A percentile compares a stretch with the other conserved stretches of the same genome.
Evolutionary conservation across 148 eudicot species (phyloP).

Genomic region (Nepenthes mirabilis): DNA sequence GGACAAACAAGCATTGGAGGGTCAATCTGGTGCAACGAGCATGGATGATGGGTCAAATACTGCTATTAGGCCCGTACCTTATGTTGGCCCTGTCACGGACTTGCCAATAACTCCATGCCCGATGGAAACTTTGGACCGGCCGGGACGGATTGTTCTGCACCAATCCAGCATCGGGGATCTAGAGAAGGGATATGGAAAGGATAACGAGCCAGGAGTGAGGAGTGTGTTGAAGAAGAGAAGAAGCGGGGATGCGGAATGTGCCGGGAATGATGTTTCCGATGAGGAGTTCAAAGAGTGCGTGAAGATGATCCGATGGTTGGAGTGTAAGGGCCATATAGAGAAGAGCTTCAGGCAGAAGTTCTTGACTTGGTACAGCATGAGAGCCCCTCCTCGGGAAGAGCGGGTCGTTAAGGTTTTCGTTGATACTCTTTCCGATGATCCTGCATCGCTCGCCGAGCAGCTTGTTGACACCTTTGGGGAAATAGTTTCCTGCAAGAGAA

Average conservation of each 20-base stretch:
- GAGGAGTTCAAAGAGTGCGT: conserved; percentile 48
- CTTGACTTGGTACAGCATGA: conserved; percentile 78
- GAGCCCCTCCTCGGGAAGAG: conserved; percentile 61
- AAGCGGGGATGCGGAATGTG: conserved; percentile 26
- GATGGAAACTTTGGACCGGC: conserved; percentile 32
- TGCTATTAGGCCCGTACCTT: conserved; percentile 10
- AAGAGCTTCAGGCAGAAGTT: conserved; percentile 60
- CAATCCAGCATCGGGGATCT: conserved; percentile 23
- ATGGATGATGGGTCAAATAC: conserved; percentile 9
- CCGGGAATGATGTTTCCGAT: conserved; percentile 14
- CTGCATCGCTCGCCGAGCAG: conserved; percentile 67
- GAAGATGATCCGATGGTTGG: conserved; percentile 60
- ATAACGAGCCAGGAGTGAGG: conserved; percentile 25
- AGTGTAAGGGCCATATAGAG: conserved; percentile 66
- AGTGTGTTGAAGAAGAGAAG: conserved; percentile 41
- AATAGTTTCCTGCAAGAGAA: conserved; percentile 40
- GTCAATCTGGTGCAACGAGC: conserved; percentile 15
- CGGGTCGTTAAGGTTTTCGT: conserved; percentile 69
- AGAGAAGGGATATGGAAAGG: conserved; percentile 19
- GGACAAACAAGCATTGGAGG: conserved; percentile 16
- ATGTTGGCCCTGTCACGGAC: conserved; percentile 24
- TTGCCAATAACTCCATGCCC: conserved; percentile 61
- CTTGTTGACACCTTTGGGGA: conserved; percentile 67
- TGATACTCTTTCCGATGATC: conserved; percentile 53
- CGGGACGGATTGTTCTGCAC: conserved; percentile 10